These are phyloP conservation scores for Aurinia saxatilis DNA, from an alignment of 345 rosid species.

Conservation along the genomic window DNA sequence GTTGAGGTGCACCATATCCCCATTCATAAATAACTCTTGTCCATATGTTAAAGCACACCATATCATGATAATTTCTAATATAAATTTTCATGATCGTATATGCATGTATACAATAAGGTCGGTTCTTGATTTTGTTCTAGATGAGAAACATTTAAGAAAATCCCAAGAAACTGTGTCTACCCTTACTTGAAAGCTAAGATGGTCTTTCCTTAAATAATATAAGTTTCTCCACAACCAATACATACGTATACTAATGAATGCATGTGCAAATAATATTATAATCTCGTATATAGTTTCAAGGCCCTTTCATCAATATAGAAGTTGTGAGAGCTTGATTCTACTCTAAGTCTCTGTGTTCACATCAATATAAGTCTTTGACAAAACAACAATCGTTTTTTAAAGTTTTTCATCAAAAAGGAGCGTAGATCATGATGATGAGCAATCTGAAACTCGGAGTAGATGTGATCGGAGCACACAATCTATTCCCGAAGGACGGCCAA, in stretches of 20 bases:
- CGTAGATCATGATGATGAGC: constrained; percentile 37
- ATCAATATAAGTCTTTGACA: constrained; percentile 11
- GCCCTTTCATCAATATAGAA: neutral
- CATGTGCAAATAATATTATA: constrained; percentile 14
- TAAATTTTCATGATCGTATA: neutral
- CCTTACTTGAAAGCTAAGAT: constrained; percentile 29
- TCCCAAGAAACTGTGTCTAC: constrained; percentile 25
- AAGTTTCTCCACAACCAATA: constrained; percentile 9
- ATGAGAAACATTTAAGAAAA: constrained; percentile 24
- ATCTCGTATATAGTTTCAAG: constrained; percentile 1
- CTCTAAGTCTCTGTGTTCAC: constrained; percentile 30
- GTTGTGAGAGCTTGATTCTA: constrained; percentile 7
- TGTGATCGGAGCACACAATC: constrained; percentile 85
- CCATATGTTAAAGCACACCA: constrained; percentile 10
- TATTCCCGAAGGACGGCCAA: constrained; percentile 85
- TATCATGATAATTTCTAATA: constrained; percentile 7
- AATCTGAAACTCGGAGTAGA: constrained; percentile 86
- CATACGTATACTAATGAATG: constrained; percentile 7
- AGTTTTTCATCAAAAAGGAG: constrained; percentile 1
- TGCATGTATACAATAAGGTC: constrained; percentile 5
- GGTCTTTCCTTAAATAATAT: neutral
- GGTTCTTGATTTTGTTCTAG: constrained; percentile 4
- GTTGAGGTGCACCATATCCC: constrained; percentile 20
- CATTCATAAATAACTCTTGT: neutral
- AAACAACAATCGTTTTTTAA: neutral